A percentile compares a stretch with the other conserved stretches of the same genome.
Evolutionary conservation across 257 asterid genomes (phyloP).

Genomic region (Jaltomata sinuosa): DNA sequence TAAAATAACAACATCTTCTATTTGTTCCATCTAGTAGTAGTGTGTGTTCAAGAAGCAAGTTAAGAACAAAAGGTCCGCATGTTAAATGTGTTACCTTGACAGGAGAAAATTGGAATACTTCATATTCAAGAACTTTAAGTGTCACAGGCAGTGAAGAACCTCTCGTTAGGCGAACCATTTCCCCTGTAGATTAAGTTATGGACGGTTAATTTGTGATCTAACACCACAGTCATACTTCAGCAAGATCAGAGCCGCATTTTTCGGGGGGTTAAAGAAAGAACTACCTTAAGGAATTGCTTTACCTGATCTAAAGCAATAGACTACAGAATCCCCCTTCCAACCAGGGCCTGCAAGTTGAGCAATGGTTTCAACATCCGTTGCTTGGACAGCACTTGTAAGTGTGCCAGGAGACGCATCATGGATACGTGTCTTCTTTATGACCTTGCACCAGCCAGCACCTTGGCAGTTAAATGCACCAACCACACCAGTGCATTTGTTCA

Average conservation of each 20-base stretch:
- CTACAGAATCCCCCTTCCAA: conserved; percentile 70
- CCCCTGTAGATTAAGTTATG: conserved; percentile 18
- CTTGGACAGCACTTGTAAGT: conserved; percentile 67
- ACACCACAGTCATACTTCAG: background rate
- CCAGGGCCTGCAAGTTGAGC: conserved; percentile 63
- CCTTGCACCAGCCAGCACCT: conserved; percentile 96
- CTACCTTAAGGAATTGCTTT: background rate
- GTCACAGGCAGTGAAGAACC: conserved; percentile 84
- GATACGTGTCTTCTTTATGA: conserved; percentile 68
- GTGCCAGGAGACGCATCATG: conserved; percentile 88
- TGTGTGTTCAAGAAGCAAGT: background rate
- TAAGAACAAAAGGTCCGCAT: background rate
- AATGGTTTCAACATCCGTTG: conserved; percentile 55
- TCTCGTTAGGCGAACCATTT: conserved; percentile 47
- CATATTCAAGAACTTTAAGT: conserved; percentile 73
- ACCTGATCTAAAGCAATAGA: conserved; percentile 60
- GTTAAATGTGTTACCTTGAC: conserved; percentile 45
- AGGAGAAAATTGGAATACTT: conserved; percentile 87
- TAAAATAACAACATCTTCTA: too few relatives aligned
- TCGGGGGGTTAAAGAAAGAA: background rate
- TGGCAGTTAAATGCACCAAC: conserved; percentile 97
- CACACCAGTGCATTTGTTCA: conserved; percentile 65
- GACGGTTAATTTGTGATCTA: background rate
- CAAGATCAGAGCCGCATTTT: background rate
- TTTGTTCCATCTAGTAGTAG: background rate